phyloP scores from a whole-genome alignment of 164 flowering plant species.

The Platanus orientalis region DNA sequence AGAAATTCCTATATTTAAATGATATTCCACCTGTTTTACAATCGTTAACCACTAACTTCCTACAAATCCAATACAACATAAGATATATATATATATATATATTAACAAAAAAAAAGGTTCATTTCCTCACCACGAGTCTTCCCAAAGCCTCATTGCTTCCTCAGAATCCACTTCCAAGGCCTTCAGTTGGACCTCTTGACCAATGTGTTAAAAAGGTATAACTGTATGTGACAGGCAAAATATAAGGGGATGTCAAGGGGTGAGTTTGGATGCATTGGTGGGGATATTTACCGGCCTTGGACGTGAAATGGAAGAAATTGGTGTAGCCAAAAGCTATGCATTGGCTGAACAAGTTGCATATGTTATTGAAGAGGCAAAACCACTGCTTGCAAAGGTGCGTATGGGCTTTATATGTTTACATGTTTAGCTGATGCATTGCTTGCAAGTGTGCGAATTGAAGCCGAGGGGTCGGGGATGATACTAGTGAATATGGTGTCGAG shows the following conservation, averaged over 20 bases:
- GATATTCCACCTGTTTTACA: no score
- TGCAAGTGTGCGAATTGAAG: no score
- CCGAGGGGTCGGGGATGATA: no score
- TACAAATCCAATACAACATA: no score
- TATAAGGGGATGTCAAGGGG: slow-evolving; percentile 75
- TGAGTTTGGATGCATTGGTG: slow-evolving; percentile 88
- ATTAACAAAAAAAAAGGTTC: no score
- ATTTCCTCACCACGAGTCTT: no score
- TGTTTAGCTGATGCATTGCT: no score
- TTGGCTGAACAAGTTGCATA: slow-evolving; percentile 69
- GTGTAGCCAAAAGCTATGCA: slow-evolving; percentile 55
- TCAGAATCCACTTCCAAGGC: slow-evolving; percentile 71
- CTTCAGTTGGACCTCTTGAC: slow-evolving; percentile 78
- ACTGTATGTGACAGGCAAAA: slow-evolving; percentile 87
- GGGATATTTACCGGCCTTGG: slow-evolving; percentile 92
- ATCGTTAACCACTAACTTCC: no score
- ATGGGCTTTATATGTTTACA: not conserved
- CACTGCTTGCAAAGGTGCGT: slow-evolving; percentile 73
- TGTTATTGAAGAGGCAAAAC: slow-evolving; percentile 80
- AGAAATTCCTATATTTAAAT: no score
- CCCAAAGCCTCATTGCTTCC: no score
- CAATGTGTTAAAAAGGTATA: slow-evolving; percentile 68
- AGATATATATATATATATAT: no score
- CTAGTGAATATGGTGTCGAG: no score
- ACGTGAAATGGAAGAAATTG: slow-evolving; percentile 82